phyloP scores from a whole-genome alignment of 1,284 basidiomycete species.

The Volvariella surrecta region DNA sequence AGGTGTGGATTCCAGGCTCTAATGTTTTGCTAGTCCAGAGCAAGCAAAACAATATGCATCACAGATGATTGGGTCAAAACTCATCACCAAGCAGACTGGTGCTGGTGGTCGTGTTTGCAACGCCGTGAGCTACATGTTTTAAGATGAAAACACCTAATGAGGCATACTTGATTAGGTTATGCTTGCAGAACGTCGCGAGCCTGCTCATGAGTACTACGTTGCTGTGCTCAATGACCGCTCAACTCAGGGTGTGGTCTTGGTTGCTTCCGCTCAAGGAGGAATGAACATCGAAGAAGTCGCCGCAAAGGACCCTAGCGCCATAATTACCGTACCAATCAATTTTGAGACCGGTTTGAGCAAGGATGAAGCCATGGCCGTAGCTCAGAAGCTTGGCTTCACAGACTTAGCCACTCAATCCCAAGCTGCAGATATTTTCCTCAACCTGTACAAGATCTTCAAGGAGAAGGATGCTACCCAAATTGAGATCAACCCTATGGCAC shows the following conservation, averaged over 20 bases:
- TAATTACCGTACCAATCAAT: slow-evolving; percentile 93
- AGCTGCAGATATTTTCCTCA: slow-evolving; percentile 91
- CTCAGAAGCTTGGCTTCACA: slow-evolving; percentile 89
- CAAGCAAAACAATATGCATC: slow-evolving; percentile 83
- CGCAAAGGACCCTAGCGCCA: slow-evolving; percentile 91
- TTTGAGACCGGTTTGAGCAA: slow-evolving; percentile 80
- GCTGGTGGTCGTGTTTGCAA: slow-evolving; percentile 91
- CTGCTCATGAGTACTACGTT: slow-evolving; percentile 97
- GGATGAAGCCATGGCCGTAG: slow-evolving; percentile 69
- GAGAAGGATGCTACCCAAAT: slow-evolving; percentile 99
- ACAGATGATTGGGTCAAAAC: slow-evolving; percentile 93
- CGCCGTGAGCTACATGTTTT: slow-evolving; percentile 43
- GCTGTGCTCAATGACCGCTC: slow-evolving; percentile 95
- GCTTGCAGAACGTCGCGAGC: slow-evolving; percentile 93
- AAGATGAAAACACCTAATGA: slow-evolving; percentile 3
- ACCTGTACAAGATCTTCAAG: slow-evolving; percentile 96
- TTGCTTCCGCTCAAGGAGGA: slow-evolving; percentile 89
- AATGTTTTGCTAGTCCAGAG: slow-evolving; percentile 54
- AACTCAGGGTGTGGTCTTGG: slow-evolving; percentile 85
- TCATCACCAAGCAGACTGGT: slow-evolving; percentile 99
- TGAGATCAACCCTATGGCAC: slow-evolving; percentile 99
- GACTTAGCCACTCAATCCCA: slow-evolving; percentile 62
- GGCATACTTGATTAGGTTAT: slow-evolving; percentile 59
- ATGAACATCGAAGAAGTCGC: slow-evolving; percentile 99
- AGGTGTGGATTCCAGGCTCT: slow-evolving; percentile 1